These are phyloP conservation scores for Lactuca sativa DNA, from an alignment of 129 eudicot genomes.

Conservation along the genomic window DNA sequence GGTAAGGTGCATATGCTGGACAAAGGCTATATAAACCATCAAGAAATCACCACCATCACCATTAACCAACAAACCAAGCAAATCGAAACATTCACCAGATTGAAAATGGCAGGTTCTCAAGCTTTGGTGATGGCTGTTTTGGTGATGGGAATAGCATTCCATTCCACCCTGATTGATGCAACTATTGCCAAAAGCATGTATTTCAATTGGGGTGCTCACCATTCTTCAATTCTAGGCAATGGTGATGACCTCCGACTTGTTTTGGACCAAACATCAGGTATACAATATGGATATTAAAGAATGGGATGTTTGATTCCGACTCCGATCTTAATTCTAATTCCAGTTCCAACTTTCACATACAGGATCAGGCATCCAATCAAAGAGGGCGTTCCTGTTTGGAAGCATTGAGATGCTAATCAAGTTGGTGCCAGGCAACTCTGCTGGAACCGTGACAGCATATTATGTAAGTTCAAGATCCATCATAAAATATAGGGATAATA, in stretches of 20 bases:
- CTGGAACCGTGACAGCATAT: constrained; percentile 74
- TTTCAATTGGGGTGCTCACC: constrained; percentile 50
- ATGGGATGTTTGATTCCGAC: not conserved
- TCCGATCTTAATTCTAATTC: not conserved
- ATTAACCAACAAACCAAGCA: not conserved
- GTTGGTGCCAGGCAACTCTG: constrained; percentile 60
- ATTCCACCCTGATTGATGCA: constrained; percentile 27
- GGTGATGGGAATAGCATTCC: constrained; percentile 35
- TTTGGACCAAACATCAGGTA: constrained; percentile 58
- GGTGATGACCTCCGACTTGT: constrained; percentile 52
- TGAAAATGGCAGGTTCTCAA: constrained; percentile 35
- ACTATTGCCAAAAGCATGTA: constrained; percentile 35
- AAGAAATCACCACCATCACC: not conserved
- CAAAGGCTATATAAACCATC: constrained; percentile 12
- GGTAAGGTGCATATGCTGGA: constrained; percentile 20
- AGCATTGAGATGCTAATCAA: constrained; percentile 53
- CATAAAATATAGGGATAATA: not conserved
- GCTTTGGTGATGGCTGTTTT: constrained; percentile 24
- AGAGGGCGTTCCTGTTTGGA: constrained; percentile 47
- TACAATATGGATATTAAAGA: not conserved
- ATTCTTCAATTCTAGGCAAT: constrained; percentile 36
- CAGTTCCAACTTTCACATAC: not conserved
- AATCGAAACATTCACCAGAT: not conserved
- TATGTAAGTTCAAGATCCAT: constrained; percentile 46
- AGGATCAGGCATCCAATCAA: constrained; percentile 60